Evolutionary conservation across 2,329 filamentous ascomycete species (phyloP).

Genomic region (Blumeria graminis): DNA sequence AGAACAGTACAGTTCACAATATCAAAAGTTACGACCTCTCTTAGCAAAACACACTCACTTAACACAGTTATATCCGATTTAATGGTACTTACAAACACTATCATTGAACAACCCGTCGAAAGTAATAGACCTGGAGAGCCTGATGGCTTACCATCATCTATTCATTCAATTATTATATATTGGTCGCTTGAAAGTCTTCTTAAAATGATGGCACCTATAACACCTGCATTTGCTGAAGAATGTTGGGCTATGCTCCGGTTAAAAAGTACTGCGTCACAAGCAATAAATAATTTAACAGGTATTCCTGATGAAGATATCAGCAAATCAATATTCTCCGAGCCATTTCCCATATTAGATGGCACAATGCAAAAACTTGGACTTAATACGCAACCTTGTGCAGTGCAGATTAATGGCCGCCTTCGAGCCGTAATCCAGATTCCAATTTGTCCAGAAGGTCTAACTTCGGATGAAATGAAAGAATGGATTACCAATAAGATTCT

Average conservation of each 20-base stretch:
- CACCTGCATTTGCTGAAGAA: constrained; percentile 61
- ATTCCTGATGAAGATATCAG: neutral
- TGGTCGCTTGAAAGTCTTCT: constrained; percentile 27
- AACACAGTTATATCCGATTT: constrained; percentile 70
- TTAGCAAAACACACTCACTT: constrained; percentile 47
- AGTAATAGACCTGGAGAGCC: constrained; percentile 5
- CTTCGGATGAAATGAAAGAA: constrained; percentile 22
- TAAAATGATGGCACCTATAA: constrained; percentile 53
- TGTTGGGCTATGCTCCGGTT: constrained; percentile 40
- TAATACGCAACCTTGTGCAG: constrained; percentile 30
- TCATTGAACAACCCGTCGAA: constrained; percentile 21
- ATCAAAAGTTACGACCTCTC: constrained; percentile 38
- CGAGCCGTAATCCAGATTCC: constrained; percentile 43
- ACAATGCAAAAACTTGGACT: constrained; percentile 25
- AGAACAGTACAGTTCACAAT: constrained; percentile 44
- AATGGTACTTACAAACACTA: constrained; percentile 53
- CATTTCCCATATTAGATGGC: constrained; percentile 35
- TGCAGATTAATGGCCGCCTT: constrained; percentile 63
- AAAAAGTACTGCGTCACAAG: neutral
- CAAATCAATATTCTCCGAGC: constrained; percentile 18
- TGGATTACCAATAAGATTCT: constrained; percentile 40
- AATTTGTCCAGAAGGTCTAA: constrained; percentile 20
- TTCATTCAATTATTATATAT: neutral
- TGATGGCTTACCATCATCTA: constrained; percentile 18
- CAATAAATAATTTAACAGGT: neutral